phyloP scores from a whole-genome alignment of 768 basidiomycete genomes.

The Kwoniella dendrophila region DNA sequence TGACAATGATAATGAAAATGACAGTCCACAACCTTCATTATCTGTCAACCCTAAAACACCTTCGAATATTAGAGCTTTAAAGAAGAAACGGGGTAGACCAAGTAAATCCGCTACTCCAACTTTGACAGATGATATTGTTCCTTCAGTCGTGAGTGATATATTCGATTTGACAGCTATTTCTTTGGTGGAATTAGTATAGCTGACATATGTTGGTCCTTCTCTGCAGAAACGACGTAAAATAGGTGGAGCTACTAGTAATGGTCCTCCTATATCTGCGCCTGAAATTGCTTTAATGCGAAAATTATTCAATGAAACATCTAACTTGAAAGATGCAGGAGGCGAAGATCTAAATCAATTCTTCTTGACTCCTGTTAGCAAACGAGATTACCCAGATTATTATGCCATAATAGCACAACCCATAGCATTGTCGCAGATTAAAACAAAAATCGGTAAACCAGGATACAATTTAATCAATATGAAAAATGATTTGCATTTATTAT shows the following conservation, averaged over 20 bases:
- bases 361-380: slow-evolving; percentile 50
- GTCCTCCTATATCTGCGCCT: slow-evolving; percentile 20
- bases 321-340: slow-evolving; percentile 38
- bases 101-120: slow-evolving; percentile 39
- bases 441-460: slow-evolving; percentile 66
- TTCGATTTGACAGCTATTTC: background rate
- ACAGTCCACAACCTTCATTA: slow-evolving; percentile 3
- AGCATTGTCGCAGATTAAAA: slow-evolving; percentile 80
- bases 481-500: slow-evolving; percentile 87
- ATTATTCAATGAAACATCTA: slow-evolving; percentile 46
- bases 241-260: slow-evolving; percentile 12
- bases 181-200: background rate
- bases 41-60: too few species aligned
- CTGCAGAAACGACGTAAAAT: slow-evolving; percentile 51
- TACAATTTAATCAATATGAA: slow-evolving; percentile 69
- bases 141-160: slow-evolving; percentile 30
- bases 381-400: slow-evolving; percentile 88
- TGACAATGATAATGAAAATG: slow-evolving; percentile 6
- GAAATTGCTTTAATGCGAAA: slow-evolving; percentile 40
- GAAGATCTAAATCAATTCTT: slow-evolving; percentile 53
- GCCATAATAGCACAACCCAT: slow-evolving; percentile 84
- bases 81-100: slow-evolving; percentile 43
- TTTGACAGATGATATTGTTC: slow-evolving; percentile 35
- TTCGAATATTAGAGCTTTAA: too few species aligned
- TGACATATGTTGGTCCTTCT: background rate